Percentiles rank a stretch among this genome's conserved stretches.
Evolutionary conservation across 2,329 filamentous ascomycete species (phyloP).

Genomic region (Penicillium corylophilum): DNA sequence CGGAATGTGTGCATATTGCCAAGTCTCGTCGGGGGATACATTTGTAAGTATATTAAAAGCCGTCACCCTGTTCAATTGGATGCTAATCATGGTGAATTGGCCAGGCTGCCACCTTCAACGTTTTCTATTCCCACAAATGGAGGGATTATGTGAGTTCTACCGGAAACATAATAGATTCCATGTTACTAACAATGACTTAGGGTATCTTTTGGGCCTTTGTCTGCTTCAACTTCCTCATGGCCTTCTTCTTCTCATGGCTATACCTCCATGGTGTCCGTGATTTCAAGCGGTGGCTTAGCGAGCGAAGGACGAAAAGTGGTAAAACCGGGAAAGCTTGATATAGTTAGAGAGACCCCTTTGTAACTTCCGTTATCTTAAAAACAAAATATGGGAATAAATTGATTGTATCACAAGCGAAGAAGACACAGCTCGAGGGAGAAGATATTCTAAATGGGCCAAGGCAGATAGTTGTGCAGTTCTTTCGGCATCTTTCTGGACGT

Average conservation of each 20-base stretch:
- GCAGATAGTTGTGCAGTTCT: too few species aligned
- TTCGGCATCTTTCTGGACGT: too few species aligned
- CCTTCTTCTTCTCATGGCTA: constrained; percentile 56
- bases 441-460: too few species aligned
- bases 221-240: constrained; percentile 60
- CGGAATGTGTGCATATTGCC: constrained; percentile 64
- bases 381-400: not conserved
- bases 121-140: constrained; percentile 63
- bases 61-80: not conserved
- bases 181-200: constrained; percentile 16
- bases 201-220: constrained; percentile 65
- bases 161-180: not conserved
- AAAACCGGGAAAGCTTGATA: not conserved
- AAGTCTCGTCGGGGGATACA: constrained; percentile 60
- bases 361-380: too few species aligned
- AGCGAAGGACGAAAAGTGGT: constrained; percentile 27
- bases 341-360: not conserved
- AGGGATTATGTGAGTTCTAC: constrained; percentile 54
- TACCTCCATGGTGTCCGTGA: constrained; percentile 46
- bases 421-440: too few species aligned
- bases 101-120: constrained; percentile 53
- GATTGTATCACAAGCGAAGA: not conserved
- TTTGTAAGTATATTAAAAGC: constrained; percentile 47
- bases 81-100: not conserved
- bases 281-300: constrained; percentile 34